Evolutionary conservation across 1,284 basidiomycete species (phyloP).

Genomic region (Pseudozyma tsukubaensis): DNA sequence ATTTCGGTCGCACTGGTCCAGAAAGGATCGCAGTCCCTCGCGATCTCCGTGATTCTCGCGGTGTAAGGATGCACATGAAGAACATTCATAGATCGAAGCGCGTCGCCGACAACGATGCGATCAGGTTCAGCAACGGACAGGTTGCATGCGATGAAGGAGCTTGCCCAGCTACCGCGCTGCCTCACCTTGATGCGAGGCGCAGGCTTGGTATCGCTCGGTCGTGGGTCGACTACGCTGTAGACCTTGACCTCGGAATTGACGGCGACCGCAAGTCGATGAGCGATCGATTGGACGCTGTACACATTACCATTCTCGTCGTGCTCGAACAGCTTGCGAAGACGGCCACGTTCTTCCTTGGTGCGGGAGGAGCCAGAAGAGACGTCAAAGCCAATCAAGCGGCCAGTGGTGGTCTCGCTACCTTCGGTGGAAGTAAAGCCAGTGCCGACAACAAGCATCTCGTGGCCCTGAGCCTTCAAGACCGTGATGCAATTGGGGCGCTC

Average conservation of each 20-base stretch:
- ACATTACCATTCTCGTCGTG: constrained; percentile 59
- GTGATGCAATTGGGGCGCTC: constrained; percentile 62
- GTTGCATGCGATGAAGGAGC: constrained; percentile 62
- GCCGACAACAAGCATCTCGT: constrained; percentile 54
- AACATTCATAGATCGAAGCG: constrained; percentile 62
- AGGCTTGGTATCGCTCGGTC: constrained; percentile 4
- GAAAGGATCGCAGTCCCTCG: constrained; percentile 65
- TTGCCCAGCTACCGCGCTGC: constrained; percentile 57
- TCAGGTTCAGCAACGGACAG: constrained; percentile 42
- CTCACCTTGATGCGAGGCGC: constrained; percentile 25
- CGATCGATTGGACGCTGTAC: constrained; percentile 50
- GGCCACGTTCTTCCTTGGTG: constrained; percentile 28
- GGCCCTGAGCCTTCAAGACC: constrained; percentile 19
- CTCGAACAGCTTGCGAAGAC: constrained; percentile 39
- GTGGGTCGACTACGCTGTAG: constrained; percentile 35
- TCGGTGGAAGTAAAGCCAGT: constrained; percentile 50
- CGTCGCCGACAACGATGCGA: constrained; percentile 63
- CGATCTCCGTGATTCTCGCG: constrained; percentile 53
- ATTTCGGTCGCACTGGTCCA: constrained; percentile 63
- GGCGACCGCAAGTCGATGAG: constrained; percentile 48
- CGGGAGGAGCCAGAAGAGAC: constrained; percentile 28
- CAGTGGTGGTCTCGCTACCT: constrained; percentile 43
- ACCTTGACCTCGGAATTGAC: constrained; percentile 62
- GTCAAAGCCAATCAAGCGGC: constrained; percentile 53
- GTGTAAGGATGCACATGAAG: constrained; percentile 46